Base-by-base conservation (phyloP, 805 yeast genomes). In the Cyberlindnera xishuangbannaensis region DNA sequence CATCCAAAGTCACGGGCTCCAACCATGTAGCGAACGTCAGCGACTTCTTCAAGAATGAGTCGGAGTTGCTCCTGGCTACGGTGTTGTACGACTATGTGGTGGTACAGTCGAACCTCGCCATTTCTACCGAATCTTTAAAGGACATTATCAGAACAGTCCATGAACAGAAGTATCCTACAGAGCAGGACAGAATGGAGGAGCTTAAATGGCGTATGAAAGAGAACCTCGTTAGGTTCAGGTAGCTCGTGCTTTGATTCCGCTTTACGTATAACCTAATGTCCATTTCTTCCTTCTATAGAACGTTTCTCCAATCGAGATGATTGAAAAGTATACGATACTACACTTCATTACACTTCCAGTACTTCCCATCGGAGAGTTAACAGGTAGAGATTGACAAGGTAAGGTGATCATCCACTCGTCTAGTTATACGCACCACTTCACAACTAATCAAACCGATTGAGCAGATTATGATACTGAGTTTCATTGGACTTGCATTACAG, bases 1-100 rank as follows among this genome's bases (percentile, higher is more conserved):
- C 36, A 3, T 19, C 25, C 22, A 33, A 39, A 16, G 39, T 60
- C 12, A 53, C 48, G 21, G 30, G 37, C 4, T 53, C 61, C 2
- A 51, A 51, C n/a, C 38, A 45, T 8, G 34, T 61, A 1, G 40
- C 43, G 0, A 30, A 36, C 11, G 13, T 56, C 4, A 47, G 58
- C 4, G 25, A 21, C 3, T 28, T 36, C 8, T 44, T 49, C 33
- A 42, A 39, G 19, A 47, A 50, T 22, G 75, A 70, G 39, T 5
- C 31, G 2, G 34, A 37, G 12, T 7, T 37, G 13, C 14, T 35
- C 3, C 36, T 21, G 12, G 1, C 30, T 58, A 20, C 25, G 2
- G 37, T 35, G 25, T 16, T 66, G 56, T 43, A 37, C 24, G 45
- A 43, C 21, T 43, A 30, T 25, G 25, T 40, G n/a, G 36, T 39